phyloP scores from a whole-genome alignment of 176 grass and related monocot species.

The Aegilops sharonensis region DNA sequence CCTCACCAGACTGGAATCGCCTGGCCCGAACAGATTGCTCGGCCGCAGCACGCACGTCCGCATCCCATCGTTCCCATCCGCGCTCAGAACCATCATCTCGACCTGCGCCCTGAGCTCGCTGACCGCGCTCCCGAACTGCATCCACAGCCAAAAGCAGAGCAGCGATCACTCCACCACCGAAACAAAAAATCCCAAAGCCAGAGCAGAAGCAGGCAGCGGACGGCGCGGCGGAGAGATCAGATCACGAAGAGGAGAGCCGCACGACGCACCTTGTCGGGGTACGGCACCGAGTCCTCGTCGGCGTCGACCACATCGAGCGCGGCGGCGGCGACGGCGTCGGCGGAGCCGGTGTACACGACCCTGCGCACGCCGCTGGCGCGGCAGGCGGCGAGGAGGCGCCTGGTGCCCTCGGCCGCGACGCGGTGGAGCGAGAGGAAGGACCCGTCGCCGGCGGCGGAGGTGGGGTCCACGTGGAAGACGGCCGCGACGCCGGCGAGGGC shows the following conservation, averaged over 20 bases:
- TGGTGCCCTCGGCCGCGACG: conserved; percentile 46
- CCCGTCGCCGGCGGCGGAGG: conserved; percentile 15
- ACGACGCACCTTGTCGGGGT: conserved; percentile 64
- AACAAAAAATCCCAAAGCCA: background rate
- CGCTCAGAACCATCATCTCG: conserved; percentile 75
- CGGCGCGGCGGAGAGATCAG: background rate
- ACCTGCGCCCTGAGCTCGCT: conserved; percentile 81
- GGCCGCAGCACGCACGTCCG: conserved; percentile 75
- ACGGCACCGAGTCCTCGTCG: conserved; percentile 54
- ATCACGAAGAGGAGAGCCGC: background rate
- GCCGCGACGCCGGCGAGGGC: conserved; percentile 41
- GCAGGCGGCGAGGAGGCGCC: conserved; percentile 62
- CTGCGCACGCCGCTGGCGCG: conserved; percentile 39
- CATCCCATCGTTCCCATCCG: conserved; percentile 58
- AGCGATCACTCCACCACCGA: background rate
- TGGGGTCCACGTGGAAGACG: conserved; percentile 85
- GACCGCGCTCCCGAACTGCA: conserved; percentile 53
- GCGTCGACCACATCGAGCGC: conserved; percentile 35
- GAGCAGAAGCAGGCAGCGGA: background rate
- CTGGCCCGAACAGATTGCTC: conserved; percentile 83
- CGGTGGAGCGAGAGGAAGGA: conserved; percentile 59
- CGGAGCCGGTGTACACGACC: conserved; percentile 69
- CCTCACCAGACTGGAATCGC: conserved; percentile 53
- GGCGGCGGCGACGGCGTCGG: conserved; percentile 57
- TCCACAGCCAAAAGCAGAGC: conserved; percentile 20